Percentiles rank a stretch among this genome's conserved stretches.
Evolutionary conservation across 2,329 filamentous ascomycete genomes (phyloP).

Genomic region (Helotiales sp.): DNA sequence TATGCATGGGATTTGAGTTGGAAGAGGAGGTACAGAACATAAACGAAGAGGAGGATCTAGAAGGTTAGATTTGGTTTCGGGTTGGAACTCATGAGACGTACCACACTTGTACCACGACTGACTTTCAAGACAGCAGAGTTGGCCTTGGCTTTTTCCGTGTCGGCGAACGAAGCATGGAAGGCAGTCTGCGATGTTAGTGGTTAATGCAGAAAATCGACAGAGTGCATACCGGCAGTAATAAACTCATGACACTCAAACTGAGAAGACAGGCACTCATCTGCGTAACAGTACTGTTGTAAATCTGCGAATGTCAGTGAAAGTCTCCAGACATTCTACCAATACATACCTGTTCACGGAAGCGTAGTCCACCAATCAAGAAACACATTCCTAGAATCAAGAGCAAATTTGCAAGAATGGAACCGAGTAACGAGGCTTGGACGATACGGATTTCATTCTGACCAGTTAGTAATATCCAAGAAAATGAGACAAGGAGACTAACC

Average conservation of each 20-base stretch:
- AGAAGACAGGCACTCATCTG: conserved; percentile 95
- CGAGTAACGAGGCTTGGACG: conserved; percentile 87
- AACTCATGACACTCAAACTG: conserved; percentile 86
- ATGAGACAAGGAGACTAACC: conserved; percentile 45
- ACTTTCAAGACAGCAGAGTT: conserved; percentile 57
- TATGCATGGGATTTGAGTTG: conserved; percentile 76
- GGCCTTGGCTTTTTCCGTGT: conserved; percentile 50
- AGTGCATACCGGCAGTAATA: conserved; percentile 73
- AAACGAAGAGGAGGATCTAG: conserved; percentile 79
- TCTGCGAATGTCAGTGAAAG: conserved; percentile 49
- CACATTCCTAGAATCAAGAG: conserved; percentile 91
- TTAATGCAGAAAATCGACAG: not conserved
- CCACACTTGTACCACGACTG: conserved; percentile 50
- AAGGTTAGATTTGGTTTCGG: conserved; percentile 81
- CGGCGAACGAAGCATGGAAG: conserved; percentile 52
- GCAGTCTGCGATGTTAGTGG: conserved; percentile 63
- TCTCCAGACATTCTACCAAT: not conserved
- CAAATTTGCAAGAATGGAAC: conserved; percentile 87
- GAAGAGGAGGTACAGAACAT: conserved; percentile 78
- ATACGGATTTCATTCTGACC: conserved; percentile 80
- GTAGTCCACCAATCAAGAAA: conserved; percentile 83
- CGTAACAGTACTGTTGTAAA: conserved; percentile 94
- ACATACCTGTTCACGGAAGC: conserved; percentile 81
- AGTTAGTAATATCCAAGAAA: conserved; percentile 34
- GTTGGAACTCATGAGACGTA: conserved; percentile 67